Base-by-base conservation (phyloP, 2,329 filamentous ascomycete species). In the Penicillium aurantiogriseum region DNA sequence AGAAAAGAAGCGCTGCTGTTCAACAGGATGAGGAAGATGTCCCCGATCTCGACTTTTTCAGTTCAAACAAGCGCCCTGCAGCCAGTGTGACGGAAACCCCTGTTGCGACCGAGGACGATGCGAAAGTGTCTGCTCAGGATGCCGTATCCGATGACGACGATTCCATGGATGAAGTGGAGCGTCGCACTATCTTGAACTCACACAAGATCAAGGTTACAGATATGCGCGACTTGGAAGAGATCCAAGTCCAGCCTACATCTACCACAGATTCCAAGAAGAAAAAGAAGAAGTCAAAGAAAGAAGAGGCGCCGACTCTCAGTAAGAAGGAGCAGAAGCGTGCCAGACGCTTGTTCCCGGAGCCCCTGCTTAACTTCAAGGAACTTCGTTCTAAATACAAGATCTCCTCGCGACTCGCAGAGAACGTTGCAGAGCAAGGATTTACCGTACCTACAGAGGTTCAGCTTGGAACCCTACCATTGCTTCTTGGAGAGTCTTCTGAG, bases 361-460 rank as follows among this genome's bases (percentile, higher is more conserved):
- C 94, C 2, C 78, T 99, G 63, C 84, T 83, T 44, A 85, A 86
- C 0, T 97, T 99, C 71, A 78, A 80, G 42, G 86, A 94, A 67
- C 78, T 99, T 57, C 83, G 85, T 38, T 79, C 81, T 33, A 80
- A 80, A 44, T 96, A 93, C 75, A 83, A 82, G n/a, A 85, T 97
- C 42, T 89, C 91, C 4, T 80, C 83, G 40, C 83, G 87, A 42
- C 76, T 99, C 44, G 85, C 86, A 2, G 85, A 89, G 59, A 99
- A 99, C 69, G 80, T 99, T 31, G 80, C 84, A 15, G 82, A 85
- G n/a, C 91, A 97, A 76, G 91, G 90, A 11, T 99, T 96, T 71
- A 85, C 83, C 36, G 80, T 92, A 56, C 94, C 94, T 13, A 99
- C 94, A 0, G 93, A 97, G 75, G 92, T 99, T 13, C 94, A 99